Evolutionary conservation across 306 rosid genomes (phyloP).

Genomic region (Herpetospermum pedunculosum): DNA sequence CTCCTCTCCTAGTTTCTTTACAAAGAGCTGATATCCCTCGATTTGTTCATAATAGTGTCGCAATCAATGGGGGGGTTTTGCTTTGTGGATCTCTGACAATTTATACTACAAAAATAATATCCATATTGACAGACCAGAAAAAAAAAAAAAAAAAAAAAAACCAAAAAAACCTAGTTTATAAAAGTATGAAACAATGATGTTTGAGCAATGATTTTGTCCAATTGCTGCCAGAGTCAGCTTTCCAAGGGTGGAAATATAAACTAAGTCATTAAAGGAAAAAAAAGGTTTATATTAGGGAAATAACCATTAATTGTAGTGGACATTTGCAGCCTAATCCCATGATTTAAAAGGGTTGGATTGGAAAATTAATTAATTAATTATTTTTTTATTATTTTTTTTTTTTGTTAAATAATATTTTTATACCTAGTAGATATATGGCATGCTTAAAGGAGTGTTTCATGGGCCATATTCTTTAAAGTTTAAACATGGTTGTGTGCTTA

Average conservation of each 20-base stretch:
- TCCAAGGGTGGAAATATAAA: neutral
- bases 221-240: conserved; percentile 23
- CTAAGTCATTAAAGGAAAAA: neutral
- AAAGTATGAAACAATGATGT: conserved; percentile 27
- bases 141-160: neutral
- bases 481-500: conserved; percentile 16
- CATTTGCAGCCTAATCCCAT: conserved; percentile 7
- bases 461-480: conserved; percentile 21
- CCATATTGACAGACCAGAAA: conserved; percentile 9
- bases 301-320: conserved; percentile 9
- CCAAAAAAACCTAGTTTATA: conserved; percentile 7
- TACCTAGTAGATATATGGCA: conserved; percentile 8
- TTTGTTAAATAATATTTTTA: neutral
- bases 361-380: neutral
- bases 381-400: neutral
- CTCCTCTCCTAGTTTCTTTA: neutral
- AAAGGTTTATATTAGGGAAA: conserved; percentile 10
- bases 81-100: conserved; percentile 1
- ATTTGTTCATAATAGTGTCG: neutral
- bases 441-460: conserved; percentile 21
- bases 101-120: conserved; percentile 6
- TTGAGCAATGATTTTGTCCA: conserved; percentile 40
- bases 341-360: conserved; percentile 13
- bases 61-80: neutral
- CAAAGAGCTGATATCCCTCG: neutral